These are phyloP conservation scores for Neoarthrinium moseri DNA, from an alignment of 2,329 filamentous ascomycete species.

Conservation along the genomic window DNA sequence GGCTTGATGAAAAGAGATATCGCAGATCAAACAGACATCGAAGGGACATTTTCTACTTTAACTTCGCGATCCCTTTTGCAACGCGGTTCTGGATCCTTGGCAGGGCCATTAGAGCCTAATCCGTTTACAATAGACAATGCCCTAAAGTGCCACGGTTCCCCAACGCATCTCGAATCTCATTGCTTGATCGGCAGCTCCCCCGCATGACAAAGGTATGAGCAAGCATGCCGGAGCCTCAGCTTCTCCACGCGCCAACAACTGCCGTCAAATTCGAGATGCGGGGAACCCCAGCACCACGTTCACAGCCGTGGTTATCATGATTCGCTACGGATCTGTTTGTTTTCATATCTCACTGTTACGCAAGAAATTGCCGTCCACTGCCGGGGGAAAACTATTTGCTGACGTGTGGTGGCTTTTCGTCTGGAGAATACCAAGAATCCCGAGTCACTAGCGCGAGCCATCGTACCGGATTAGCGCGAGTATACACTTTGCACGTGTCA, in stretches of 20 bases:
- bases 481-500: no score
- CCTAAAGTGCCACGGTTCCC: neutral
- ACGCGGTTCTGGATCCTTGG: neutral
- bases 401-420: no score
- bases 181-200: neutral
- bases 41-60: no score
- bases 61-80: no score
- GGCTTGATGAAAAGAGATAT: no score
- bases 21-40: no score
- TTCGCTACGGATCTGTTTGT: neutral
- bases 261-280: conserved; percentile 1
- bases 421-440: no score
- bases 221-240: neutral
- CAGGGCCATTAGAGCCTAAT: neutral
- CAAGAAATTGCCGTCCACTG: no score
- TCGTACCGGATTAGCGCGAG: no score
- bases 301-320: neutral
- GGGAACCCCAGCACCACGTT: neutral
- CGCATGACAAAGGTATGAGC: conserved; percentile 6
- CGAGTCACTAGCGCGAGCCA: no score
- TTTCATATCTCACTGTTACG: no score
- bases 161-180: neutral
- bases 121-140: neutral
- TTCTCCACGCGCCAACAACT: neutral
- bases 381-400: no score